Base-by-base conservation (phyloP, 176 grass and related monocot species). In the Rhipidocladum racemiflorum region DNA sequence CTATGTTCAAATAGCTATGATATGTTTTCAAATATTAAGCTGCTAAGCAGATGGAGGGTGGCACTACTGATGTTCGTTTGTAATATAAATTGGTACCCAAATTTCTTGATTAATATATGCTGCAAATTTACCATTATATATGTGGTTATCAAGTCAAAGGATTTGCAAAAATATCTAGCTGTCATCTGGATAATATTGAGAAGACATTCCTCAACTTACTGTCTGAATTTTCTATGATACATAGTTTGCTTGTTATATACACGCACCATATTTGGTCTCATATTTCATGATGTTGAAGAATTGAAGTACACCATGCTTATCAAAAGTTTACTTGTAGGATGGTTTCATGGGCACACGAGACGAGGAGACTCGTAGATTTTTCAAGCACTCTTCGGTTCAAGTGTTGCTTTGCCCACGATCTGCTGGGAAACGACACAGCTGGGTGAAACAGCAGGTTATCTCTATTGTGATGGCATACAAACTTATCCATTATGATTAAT, bases 351-450 rank as follows among this genome's bases (percentile, higher is more conserved):
- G 91, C 70, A 97, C 94, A 69, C 81, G 43, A 72, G 90, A 92
- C 42, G 90, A 97, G 86, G 94, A 84, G 81, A 93, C 94, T 46
- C 83, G 88, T 51, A 84, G 86, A 40, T 97, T 97, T 91, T 97
- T 97, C 83, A 97, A 97, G 74, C 94, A 97, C 84, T 97, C 94
- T 89, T 91, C 94, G 49, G 91, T 97, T 25, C 87, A 97, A 43
- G 84, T 97, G 49, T 77, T 93, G 78, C 81, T 97, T 83, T 93
- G 94, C 77, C 83, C 88, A 73, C 91, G 91, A 17, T 93, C 91
- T 77, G 91, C 91, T 83, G 88, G 86, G 44, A 92, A 97, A 79
- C 78, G 84, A 24, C 94, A 93, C 61, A 91, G 91, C 81, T 89
- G 86, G 81, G 88, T 91, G 73, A 91, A 91, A 81, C 88, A 97